A percentile compares a stretch with the other conserved stretches of the same genome.
These are phyloP conservation scores for Penicillium lividum DNA, from an alignment of 495 filamentous ascomycete species.

Conservation along the genomic window DNA sequence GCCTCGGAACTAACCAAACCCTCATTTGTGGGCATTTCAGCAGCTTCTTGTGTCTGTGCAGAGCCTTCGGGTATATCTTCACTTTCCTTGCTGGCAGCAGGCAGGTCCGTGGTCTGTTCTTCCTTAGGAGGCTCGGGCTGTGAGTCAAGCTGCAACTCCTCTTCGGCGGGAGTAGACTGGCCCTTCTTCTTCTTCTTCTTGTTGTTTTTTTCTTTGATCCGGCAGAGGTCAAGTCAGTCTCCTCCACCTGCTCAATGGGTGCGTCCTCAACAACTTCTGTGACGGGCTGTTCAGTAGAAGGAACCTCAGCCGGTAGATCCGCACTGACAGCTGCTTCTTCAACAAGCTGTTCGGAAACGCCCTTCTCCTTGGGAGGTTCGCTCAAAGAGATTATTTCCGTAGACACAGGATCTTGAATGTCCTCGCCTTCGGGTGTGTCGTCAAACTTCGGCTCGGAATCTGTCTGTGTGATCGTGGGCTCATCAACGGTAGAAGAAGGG, in stretches of 20 bases:
- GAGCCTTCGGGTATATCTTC: neutral
- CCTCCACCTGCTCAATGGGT: neutral
- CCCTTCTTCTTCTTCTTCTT: constrained; percentile 41
- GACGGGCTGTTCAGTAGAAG: neutral
- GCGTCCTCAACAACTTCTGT: neutral
- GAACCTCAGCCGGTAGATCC: neutral
- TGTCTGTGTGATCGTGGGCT: neutral
- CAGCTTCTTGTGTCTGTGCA: neutral
- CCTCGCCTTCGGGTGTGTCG: neutral
- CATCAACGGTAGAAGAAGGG: neutral
- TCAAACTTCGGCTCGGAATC: neutral
- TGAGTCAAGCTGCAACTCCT: constrained; percentile 7
- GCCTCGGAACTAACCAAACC: neutral
- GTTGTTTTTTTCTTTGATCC: constrained; percentile 4
- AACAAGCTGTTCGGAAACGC: neutral
- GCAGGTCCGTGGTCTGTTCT: constrained; percentile 4
- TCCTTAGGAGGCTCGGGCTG: constrained; percentile 18
- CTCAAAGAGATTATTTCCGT: neutral
- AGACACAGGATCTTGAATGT: neutral
- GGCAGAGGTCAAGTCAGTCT: neutral
- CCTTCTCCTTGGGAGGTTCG: neutral
- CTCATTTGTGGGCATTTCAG: neutral
- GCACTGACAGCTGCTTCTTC: neutral
- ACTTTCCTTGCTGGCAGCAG: neutral
- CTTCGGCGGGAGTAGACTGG: constrained; percentile 23